Evolutionary conservation across 2,329 filamentous ascomycete species (phyloP), one percentile per base, ranked within the genome.

Genomic region (Nigrograna mackinnonii): DNA sequence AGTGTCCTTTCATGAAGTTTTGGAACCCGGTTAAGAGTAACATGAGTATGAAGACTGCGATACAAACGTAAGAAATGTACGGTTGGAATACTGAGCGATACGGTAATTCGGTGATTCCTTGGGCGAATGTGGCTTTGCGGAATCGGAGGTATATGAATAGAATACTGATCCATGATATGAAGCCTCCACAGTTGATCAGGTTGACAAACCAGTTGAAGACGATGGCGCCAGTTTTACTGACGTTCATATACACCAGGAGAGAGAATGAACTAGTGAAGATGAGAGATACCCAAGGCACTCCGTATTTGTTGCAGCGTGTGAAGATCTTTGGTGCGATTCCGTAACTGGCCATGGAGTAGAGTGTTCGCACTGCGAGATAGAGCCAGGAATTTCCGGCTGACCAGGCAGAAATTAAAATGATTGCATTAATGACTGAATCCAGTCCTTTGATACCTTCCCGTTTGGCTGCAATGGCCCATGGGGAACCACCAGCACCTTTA

Each of bases 251-350:
- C 64, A 65, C 42, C 69, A 59, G 41, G 71, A 9, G 57, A 76
- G 68, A 41, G 78, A 50, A 57, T 75, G 70, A 18, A n/a, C 24
- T 28, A 9, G 9, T 28, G 9, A n/a, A 28, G n/a, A 9, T n/a
- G 9, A n/a, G 9, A 9, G n/a, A 9, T 9, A 28, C 24, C 9
- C 9, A 28, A 9, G 24, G 24, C 9, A 73, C 70, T 55, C 70
- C 71, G 48, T 55, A 66, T 46, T 68, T 71, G 4, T 68, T 69
- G 49, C 73, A 68, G 32, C 65, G 67, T 34, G 82, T 83, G 14
- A 96, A 75, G 48, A 92, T 78, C 41, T 74, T 78, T 1, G 91
- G 91, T 0, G 89, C 91, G 65, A 94, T 89, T 44, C 84, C 60
- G 17, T 64, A 58, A 4, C 46, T 40, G 14, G 77, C 76, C 6